A percentile compares a stretch with the other conserved stretches of the same genome.
These are phyloP conservation scores for Dalbergia cochinchinensis DNA, from an alignment of 306 rosid species.

Conservation along the genomic window DNA sequence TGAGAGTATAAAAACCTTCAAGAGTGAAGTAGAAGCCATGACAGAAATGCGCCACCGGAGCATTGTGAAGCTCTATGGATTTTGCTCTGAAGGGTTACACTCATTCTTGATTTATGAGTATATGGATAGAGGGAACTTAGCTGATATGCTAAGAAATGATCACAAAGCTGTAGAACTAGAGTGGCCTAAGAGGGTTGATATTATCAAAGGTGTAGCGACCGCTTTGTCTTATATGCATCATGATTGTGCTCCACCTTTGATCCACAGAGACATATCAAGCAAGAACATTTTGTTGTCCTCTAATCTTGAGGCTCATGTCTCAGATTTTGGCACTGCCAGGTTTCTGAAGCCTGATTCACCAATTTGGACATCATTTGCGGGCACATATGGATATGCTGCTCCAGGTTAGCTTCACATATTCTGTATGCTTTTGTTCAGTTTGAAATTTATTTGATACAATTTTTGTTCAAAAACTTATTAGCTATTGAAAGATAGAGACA, in stretches of 20 bases:
- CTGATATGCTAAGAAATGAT: conserved; percentile 40
- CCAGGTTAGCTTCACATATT: conserved; percentile 46
- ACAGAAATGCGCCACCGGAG: conserved; percentile 55
- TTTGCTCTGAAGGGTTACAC: conserved; percentile 53
- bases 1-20: conserved; percentile 46
- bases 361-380: conserved; percentile 55
- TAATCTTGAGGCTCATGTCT: conserved; percentile 47
- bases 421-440: not conserved
- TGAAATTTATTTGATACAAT: not conserved
- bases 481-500: not conserved
- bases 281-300: conserved; percentile 51
- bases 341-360: conserved; percentile 53
- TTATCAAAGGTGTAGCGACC: conserved; percentile 54
- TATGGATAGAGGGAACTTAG: conserved; percentile 57
- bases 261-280: conserved; percentile 61
- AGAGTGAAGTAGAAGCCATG: conserved; percentile 53
- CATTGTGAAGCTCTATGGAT: conserved; percentile 62
- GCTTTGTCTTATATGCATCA: conserved; percentile 54
- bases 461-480: not conserved
- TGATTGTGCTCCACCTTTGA: conserved; percentile 46
- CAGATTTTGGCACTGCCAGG: conserved; percentile 63
- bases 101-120: conserved; percentile 57
- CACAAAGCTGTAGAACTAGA: conserved; percentile 45
- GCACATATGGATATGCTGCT: conserved; percentile 62
- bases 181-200: conserved; percentile 51